Evolutionary conservation across 306 rosid species (phyloP).

Genomic region (Albizia julibrissin): DNA sequence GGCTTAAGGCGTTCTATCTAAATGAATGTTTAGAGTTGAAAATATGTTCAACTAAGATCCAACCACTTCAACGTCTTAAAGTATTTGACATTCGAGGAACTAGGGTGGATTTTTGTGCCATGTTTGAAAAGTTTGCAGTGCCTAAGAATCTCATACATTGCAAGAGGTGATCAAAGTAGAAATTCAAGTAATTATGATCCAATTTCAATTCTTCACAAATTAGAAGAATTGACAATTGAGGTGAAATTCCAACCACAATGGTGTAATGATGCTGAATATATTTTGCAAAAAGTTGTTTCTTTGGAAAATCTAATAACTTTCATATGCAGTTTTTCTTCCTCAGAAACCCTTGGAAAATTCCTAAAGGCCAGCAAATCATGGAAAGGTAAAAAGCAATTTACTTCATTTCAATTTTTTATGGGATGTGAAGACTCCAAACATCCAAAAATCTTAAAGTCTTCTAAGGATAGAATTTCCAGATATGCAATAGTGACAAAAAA

Average conservation of each 20-base stretch:
- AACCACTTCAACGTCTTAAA: constrained; percentile 10
- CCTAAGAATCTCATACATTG: constrained; percentile 9
- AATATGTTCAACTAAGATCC: not conserved
- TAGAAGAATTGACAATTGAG: not conserved
- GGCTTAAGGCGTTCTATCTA: not conserved
- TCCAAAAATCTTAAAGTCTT: not conserved
- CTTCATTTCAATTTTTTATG: not conserved
- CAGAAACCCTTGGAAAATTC: not conserved
- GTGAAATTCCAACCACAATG: not conserved
- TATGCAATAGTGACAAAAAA: not conserved
- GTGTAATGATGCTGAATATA: too few species aligned
- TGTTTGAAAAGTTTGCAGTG: not conserved
- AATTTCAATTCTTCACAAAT: not conserved
- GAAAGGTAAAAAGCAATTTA: not conserved
- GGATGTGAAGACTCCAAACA: not conserved
- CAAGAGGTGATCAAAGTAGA: too few species aligned
- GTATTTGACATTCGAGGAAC: constrained; percentile 6
- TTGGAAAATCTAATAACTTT: constrained; percentile 35
- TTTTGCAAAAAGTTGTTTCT: not conserved
- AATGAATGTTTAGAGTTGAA: not conserved
- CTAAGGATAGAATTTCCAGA: not conserved
- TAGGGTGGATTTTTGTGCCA: not conserved
- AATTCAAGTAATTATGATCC: not conserved
- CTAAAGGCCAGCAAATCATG: not conserved
- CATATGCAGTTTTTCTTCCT: constrained; percentile 14